These are phyloP conservation scores for Marchantia polymorpha DNA, from an alignment of 225 moss, liverwort and hornwort genomes.

Conservation along the genomic window DNA sequence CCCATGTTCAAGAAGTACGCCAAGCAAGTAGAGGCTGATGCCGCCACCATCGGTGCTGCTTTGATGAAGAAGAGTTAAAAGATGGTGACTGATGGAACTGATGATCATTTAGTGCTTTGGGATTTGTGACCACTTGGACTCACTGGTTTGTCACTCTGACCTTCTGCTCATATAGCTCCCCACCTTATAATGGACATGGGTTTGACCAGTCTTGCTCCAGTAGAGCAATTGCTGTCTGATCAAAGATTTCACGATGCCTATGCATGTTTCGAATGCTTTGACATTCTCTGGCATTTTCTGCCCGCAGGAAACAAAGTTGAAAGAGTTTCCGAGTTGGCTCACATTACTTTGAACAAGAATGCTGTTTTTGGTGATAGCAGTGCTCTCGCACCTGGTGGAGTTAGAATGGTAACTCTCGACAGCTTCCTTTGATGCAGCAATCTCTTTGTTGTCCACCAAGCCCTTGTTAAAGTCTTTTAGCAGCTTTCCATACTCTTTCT, in stretches of 20 bases:
- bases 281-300: neutral
- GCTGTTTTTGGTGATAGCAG: slow-evolving; percentile 97
- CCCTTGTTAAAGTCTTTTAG: slow-evolving; percentile 93
- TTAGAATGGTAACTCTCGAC: slow-evolving; percentile 78
- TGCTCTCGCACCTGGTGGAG: slow-evolving; percentile 82
- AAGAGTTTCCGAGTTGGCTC: slow-evolving; percentile 80
- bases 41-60: slow-evolving; percentile 63
- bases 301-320: slow-evolving; percentile 83
- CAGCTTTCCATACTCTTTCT: slow-evolving; percentile 84
- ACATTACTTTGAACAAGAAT: slow-evolving; percentile 94
- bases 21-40: slow-evolving; percentile 83
- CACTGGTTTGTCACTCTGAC: slow-evolving; percentile 43
- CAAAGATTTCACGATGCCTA: neutral
- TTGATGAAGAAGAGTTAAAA: slow-evolving; percentile 86
- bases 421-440: slow-evolving; percentile 51
- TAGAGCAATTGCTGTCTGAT: neutral
- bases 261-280: neutral
- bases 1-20: slow-evolving; percentile 84
- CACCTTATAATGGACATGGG: neutral
- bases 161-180: neutral
- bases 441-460: slow-evolving; percentile 63
- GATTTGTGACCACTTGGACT: slow-evolving; percentile 81
- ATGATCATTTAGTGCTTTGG: slow-evolving; percentile 89
- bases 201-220: too few relatives aligned
- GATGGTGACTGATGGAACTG: slow-evolving; percentile 80